Percentiles rank a stretch among this genome's conserved stretches.
These are phyloP conservation scores for Colletotrichum plurivorum DNA, from an alignment of 2,329 filamentous ascomycete species.

Conservation along the genomic window DNA sequence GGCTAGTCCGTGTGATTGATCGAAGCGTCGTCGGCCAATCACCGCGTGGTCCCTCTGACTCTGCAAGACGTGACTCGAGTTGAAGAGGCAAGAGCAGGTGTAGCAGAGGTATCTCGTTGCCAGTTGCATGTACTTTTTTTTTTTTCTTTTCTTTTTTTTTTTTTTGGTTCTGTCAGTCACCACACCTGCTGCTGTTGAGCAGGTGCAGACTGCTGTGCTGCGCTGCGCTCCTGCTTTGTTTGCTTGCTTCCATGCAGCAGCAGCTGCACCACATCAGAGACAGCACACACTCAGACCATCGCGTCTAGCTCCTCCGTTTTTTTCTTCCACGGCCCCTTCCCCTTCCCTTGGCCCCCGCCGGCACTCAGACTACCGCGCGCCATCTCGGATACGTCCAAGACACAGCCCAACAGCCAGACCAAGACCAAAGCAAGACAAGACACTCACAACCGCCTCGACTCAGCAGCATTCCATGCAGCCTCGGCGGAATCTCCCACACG, in stretches of 20 bases:
- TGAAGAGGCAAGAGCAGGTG: not conserved
- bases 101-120: too few relatives aligned
- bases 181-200: too few relatives aligned
- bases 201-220: too few relatives aligned
- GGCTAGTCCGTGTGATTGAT: conserved; percentile 34
- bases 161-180: too few relatives aligned
- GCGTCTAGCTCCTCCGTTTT: not conserved
- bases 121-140: too few relatives aligned
- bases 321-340: conserved; percentile 13
- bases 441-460: conserved; percentile 30
- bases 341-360: conserved; percentile 13
- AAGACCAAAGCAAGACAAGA: conserved; percentile 5
- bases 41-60: not conserved
- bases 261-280: too few relatives aligned
- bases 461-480: conserved; percentile 10
- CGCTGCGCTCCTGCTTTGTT: too few relatives aligned
- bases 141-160: too few relatives aligned
- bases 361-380: conserved; percentile 27
- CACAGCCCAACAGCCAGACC: conserved; percentile 8
- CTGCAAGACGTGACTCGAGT: conserved; percentile 31
- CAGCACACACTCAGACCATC: not conserved
- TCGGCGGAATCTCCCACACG: conserved; percentile 16
- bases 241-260: too few relatives aligned
- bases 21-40: conserved; percentile 18
- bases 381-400: conserved; percentile 27